A percentile compares a stretch with the other conserved stretches of the same genome.
These are phyloP conservation scores for Cynara cardunculus DNA, from an alignment of 129 eudicot genomes.

Conservation along the genomic window DNA sequence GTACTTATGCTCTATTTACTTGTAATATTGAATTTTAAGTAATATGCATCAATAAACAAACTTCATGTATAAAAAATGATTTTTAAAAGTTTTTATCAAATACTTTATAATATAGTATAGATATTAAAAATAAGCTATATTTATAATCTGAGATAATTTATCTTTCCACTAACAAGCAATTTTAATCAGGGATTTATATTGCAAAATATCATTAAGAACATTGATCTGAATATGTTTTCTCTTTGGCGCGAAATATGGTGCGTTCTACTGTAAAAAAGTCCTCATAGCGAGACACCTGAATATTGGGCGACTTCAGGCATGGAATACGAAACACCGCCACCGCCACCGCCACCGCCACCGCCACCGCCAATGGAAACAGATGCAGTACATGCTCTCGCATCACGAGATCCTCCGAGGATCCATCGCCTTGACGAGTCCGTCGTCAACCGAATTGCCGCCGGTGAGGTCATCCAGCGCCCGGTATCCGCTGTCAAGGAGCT, in stretches of 20 bases:
- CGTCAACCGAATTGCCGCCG: constrained; percentile 96
- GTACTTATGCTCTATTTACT: too few species aligned
- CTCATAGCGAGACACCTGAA: neutral
- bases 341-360: constrained; percentile 4
- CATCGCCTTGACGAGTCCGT: constrained; percentile 81
- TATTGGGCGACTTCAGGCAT: constrained; percentile 2
- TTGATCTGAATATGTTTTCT: too few species aligned
- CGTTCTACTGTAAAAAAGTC: neutral
- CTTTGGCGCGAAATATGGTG: neutral
- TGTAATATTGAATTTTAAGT: too few species aligned
- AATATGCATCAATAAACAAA: too few species aligned
- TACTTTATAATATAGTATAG: too few species aligned
- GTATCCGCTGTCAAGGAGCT: constrained; percentile 97
- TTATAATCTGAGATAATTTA: too few species aligned
- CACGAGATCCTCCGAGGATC: constrained; percentile 59
- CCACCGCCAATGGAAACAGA: constrained; percentile 36
- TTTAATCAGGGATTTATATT: too few species aligned
- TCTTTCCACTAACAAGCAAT: too few species aligned
- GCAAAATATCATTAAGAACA: too few species aligned
- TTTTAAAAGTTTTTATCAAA: too few species aligned
- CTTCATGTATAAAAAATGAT: too few species aligned
- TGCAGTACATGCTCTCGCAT: neutral
- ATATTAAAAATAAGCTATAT: too few species aligned
- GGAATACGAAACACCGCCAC: constrained; percentile 33
- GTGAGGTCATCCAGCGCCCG: constrained; percentile 95